Percentiles rank a stretch among this genome's conserved stretches.
phyloP scores from a whole-genome alignment of 2,329 filamentous ascomycete genomes.

The Claviceps purpurea region DNA sequence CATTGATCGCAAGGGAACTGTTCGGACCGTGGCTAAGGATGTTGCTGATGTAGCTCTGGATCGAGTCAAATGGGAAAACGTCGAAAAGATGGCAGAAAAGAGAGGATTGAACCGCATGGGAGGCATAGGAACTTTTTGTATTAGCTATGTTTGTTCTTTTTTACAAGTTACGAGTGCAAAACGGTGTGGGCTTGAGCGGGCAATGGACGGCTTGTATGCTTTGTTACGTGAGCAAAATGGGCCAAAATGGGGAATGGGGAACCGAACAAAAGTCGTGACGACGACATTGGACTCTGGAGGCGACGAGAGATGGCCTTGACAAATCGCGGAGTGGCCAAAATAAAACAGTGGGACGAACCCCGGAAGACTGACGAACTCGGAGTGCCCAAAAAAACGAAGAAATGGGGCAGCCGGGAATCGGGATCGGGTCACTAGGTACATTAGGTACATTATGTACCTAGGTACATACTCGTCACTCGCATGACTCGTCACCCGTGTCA shows the following conservation, averaged over 20 bases:
- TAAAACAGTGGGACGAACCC: background rate
- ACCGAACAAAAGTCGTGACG: background rate
- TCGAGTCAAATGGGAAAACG: conserved; percentile 30
- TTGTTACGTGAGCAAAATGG: background rate
- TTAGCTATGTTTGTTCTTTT: background rate
- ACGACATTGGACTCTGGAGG: background rate
- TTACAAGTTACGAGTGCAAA: background rate
- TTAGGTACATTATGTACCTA: too few species aligned
- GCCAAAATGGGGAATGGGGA: background rate
- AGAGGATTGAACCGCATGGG: conserved; percentile 39
- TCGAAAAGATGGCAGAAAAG: conserved; percentile 32
- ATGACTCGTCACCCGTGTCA: too few species aligned
- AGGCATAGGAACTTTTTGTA: conserved; percentile 3
- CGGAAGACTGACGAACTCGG: background rate
- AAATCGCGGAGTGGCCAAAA: conserved; percentile 6
- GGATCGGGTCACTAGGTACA: background rate
- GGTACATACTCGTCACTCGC: too few species aligned
- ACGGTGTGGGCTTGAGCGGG: background rate
- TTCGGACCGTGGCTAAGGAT: conserved; percentile 13
- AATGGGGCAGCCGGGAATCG: background rate
- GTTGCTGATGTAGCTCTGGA: conserved; percentile 12
- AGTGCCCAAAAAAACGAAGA: conserved; percentile 5
- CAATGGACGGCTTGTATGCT: background rate
- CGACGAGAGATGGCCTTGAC: background rate
- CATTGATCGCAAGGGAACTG: conserved; percentile 41